A percentile compares a stretch with the other conserved stretches of the same genome.
Conservation (phyloP, 345 rosid species). For the Melaleuca alternifolia region DNA sequence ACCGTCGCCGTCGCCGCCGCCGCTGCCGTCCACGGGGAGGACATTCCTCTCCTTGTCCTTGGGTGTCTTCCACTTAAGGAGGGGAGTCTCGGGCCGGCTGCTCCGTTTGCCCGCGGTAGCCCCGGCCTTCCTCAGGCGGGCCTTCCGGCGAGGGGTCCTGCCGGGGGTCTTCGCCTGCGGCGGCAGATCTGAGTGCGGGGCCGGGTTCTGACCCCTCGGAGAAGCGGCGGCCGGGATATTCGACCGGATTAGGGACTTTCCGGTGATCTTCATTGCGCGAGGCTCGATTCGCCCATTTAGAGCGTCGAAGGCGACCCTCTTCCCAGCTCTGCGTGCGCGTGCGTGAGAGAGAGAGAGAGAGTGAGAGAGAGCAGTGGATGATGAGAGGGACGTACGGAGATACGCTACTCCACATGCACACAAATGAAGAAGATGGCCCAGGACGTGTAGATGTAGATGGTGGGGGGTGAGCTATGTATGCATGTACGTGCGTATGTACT, state of each 20-base stretch:
- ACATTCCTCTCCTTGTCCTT: slow-evolving; percentile 27
- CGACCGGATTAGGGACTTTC: slow-evolving; percentile 35
- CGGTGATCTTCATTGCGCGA: slow-evolving; percentile 61
- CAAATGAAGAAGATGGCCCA: neutral
- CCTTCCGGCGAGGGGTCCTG: slow-evolving; percentile 33
- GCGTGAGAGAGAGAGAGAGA: neutral
- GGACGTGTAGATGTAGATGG: neutral
- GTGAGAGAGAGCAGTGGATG: neutral
- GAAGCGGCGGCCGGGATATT: slow-evolving; percentile 14
- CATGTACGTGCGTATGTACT: neutral
- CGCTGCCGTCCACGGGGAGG: slow-evolving; percentile 23
- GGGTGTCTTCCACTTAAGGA: slow-evolving; percentile 65
- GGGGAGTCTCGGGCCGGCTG: slow-evolving; percentile 76
- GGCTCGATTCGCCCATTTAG: slow-evolving; percentile 4
- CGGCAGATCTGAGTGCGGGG: slow-evolving; percentile 45
- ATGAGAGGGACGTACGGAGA: neutral
- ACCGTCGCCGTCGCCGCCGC: slow-evolving; percentile 22
- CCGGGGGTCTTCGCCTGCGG: neutral
- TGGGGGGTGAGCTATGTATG: neutral
- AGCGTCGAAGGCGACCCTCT: neutral
- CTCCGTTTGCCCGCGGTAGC: slow-evolving; percentile 39
- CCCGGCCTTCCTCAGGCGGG: slow-evolving; percentile 36
- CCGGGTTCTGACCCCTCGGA: slow-evolving; percentile 8
- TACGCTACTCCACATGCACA: neutral
- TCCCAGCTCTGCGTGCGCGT: neutral